These are phyloP conservation scores for Leishmania lainsoni DNA, from an alignment of 208 protist species.

Conservation along the genomic window DNA sequence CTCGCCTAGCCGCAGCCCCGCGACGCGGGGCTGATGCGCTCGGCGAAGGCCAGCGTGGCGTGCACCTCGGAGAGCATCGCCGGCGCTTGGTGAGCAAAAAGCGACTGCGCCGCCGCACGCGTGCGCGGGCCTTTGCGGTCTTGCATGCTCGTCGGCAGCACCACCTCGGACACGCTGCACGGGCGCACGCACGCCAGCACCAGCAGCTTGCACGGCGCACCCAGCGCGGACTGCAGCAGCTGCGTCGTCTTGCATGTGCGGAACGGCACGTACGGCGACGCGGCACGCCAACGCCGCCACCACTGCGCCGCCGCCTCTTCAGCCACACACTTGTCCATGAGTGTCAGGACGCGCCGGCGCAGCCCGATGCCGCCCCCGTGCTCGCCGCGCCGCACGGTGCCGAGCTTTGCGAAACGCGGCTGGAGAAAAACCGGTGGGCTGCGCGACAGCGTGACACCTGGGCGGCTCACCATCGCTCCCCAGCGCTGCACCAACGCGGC, in stretches of 20 bases:
- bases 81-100: conserved; percentile 29
- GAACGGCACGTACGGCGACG: conserved; percentile 56
- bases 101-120: conserved; percentile 17
- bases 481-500: conserved; percentile 40
- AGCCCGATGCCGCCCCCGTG: conserved; percentile 14
- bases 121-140: conserved; percentile 10
- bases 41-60: conserved; percentile 24
- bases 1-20: conserved; percentile 2
- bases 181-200: conserved; percentile 81
- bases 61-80: conserved; percentile 29
- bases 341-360: conserved; percentile 27
- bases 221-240: conserved; percentile 73
- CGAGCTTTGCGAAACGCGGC: conserved; percentile 21
- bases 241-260: conserved; percentile 76
- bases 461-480: conserved; percentile 23
- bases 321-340: conserved; percentile 25
- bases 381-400: not conserved
- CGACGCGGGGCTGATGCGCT: conserved; percentile 23
- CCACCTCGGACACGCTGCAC: conserved; percentile 37
- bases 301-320: conserved; percentile 24
- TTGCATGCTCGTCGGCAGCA: conserved; percentile 28
- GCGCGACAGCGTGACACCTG: conserved; percentile 26
- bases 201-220: conserved; percentile 56
- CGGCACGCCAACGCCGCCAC: conserved; percentile 24
- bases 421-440: conserved; percentile 31